A percentile compares a stretch with the other conserved stretches of the same genome.
These are phyloP conservation scores for Suhomyces guaymorum DNA, from an alignment of 1,139 yeast genomes.

Conservation along the genomic window DNA sequence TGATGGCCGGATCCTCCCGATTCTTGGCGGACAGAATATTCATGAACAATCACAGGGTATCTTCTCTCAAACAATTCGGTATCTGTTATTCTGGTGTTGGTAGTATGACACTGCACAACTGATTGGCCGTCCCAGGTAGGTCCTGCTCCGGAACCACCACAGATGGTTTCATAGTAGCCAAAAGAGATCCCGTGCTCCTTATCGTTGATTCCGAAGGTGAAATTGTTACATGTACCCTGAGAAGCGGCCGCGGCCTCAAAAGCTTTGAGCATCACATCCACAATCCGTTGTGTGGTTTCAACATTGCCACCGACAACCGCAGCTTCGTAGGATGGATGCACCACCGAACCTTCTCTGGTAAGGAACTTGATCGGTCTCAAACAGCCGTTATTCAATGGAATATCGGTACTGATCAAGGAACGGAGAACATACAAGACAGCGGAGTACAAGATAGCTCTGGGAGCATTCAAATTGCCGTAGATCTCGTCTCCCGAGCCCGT, in stretches of 20 bases:
- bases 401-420: slow-evolving; percentile 71
- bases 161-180: slow-evolving; percentile 52
- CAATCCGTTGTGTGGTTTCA: slow-evolving; percentile 81
- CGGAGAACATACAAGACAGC: slow-evolving; percentile 79
- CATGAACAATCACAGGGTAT: slow-evolving; percentile 47
- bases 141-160: slow-evolving; percentile 54
- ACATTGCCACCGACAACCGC: slow-evolving; percentile 91
- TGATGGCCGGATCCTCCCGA: slow-evolving; percentile 48
- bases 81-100: slow-evolving; percentile 51
- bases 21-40: slow-evolving; percentile 38
- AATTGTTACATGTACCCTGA: slow-evolving; percentile 52
- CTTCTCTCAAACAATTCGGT: slow-evolving; percentile 49
- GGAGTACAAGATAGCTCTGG: slow-evolving; percentile 72
- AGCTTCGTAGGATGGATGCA: slow-evolving; percentile 72
- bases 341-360: slow-evolving; percentile 68
- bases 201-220: slow-evolving; percentile 49
- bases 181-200: slow-evolving; percentile 37
- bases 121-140: slow-evolving; percentile 52
- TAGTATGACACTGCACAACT: slow-evolving; percentile 51
- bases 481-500: slow-evolving; percentile 45
- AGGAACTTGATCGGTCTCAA: slow-evolving; percentile 64
- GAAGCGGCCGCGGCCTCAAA: slow-evolving; percentile 70
- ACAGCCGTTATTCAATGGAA: slow-evolving; percentile 86
- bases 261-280: slow-evolving; percentile 75
- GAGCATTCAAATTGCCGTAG: slow-evolving; percentile 48